phyloP scores from a whole-genome alignment of 2,329 filamentous ascomycete genomes.

The Madurella fahalii region DNA sequence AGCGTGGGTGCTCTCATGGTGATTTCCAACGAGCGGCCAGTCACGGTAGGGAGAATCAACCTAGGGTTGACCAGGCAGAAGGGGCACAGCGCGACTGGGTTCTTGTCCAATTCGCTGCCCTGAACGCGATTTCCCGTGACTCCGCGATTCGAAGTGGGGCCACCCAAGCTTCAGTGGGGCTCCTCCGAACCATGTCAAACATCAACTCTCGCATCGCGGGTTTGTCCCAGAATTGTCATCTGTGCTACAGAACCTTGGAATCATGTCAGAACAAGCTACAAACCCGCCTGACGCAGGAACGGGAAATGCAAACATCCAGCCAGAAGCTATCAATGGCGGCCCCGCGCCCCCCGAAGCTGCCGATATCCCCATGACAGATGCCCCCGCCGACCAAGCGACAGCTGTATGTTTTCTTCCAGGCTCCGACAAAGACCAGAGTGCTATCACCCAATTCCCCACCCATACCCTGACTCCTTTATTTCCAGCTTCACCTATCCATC shows the following conservation, averaged over 20 bases:
- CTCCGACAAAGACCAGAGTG: not conserved
- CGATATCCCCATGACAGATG: conserved; percentile 18
- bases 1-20: not conserved
- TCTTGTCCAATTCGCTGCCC: not conserved
- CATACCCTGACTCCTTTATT: not conserved
- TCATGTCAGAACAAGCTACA: conserved; percentile 8
- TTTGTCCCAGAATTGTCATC: not conserved
- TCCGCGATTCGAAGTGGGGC: conserved; percentile 15
- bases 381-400: conserved; percentile 4
- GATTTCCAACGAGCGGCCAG: not conserved
- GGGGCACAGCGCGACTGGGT: not conserved
- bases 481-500: no score
- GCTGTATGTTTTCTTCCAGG: conserved; percentile 2
- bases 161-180: not conserved
- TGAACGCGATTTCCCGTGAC: conserved; percentile 25
- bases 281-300: not conserved
- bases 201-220: not conserved
- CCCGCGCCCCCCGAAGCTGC: not conserved
- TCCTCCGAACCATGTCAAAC: not conserved
- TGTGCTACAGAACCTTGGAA: not conserved
- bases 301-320: not conserved
- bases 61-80: conserved; percentile 10
- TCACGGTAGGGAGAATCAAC: not conserved
- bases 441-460: not conserved
- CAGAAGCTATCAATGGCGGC: not conserved